Conservation (phyloP, 495 filamentous ascomycete species). For the Penicillium ochrochloron region DNA sequence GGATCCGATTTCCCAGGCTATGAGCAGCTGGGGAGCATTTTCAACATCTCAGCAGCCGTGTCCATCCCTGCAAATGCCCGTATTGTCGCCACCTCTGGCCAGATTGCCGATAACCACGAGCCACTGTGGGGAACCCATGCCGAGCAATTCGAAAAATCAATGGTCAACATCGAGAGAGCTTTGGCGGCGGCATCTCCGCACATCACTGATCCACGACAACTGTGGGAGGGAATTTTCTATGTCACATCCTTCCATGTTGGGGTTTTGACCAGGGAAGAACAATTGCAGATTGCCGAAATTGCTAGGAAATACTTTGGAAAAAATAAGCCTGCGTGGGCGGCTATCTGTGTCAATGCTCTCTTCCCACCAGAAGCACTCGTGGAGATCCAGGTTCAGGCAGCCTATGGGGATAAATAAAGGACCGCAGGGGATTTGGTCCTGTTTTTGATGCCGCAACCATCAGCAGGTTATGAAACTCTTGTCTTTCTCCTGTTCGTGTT, state of each 20-base stretch:
- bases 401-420: neutral
- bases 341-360: neutral
- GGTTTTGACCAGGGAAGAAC: neutral
- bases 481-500: too few species aligned
- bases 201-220: neutral
- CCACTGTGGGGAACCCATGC: conserved; percentile 16
- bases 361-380: neutral
- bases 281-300: neutral
- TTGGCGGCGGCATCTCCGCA: neutral
- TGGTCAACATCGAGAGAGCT: conserved; percentile 17
- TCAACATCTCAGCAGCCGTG: neutral
- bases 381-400: neutral
- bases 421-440: too few species aligned
- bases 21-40: neutral
- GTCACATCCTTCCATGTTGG: neutral
- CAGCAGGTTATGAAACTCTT: too few species aligned
- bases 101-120: conserved; percentile 13
- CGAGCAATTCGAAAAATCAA: conserved; percentile 21
- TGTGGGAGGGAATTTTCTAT: neutral
- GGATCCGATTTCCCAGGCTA: neutral
- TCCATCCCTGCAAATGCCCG: neutral
- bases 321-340: neutral
- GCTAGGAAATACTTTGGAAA: neutral
- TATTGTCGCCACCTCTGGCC: neutral
- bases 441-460: too few species aligned